phyloP scores from a whole-genome alignment of 2,329 filamentous ascomycete genomes.

The Talaromyces funiculosus region DNA sequence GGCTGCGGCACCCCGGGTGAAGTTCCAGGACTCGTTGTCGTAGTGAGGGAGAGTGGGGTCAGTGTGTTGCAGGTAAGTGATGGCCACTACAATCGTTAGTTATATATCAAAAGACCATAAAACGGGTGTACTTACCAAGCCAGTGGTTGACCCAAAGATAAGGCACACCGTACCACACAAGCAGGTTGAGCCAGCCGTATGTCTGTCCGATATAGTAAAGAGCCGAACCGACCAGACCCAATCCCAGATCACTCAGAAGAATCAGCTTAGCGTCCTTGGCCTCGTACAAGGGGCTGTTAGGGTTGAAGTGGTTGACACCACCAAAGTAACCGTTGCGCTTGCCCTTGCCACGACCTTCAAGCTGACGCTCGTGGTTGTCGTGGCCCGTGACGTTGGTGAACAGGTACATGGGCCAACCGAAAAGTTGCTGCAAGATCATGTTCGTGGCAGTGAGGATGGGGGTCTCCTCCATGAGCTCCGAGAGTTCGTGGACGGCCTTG shows the following conservation, averaged over 20 bases:
- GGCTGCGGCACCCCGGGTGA: constrained; percentile 84
- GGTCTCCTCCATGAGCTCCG: constrained; percentile 90
- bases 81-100: constrained; percentile 63
- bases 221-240: constrained; percentile 56
- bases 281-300: constrained; percentile 83
- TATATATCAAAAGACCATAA: constrained; percentile 14
- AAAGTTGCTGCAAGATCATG: constrained; percentile 77
- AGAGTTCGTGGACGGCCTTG: constrained; percentile 69
- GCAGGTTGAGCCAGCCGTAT: constrained; percentile 79
- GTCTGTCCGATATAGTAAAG: constrained; percentile 66
- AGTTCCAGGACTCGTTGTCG: constrained; percentile 79
- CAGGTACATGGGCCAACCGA: constrained; percentile 91
- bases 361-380: constrained; percentile 85
- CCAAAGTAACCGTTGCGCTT: constrained; percentile 75
- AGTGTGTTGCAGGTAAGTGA: constrained; percentile 96
- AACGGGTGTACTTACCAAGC: constrained; percentile 60
- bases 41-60: constrained; percentile 94
- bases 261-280: constrained; percentile 85
- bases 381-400: constrained; percentile 91
- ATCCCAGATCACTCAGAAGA: constrained; percentile 76
- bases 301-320: constrained; percentile 94
- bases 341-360: constrained; percentile 86
- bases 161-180: constrained; percentile 91
- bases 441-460: constrained; percentile 72
- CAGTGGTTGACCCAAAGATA: constrained; percentile 99